Base-by-base conservation (phyloP, 2,329 filamentous ascomycete species). In the Alternaria brassicicola region DNA sequence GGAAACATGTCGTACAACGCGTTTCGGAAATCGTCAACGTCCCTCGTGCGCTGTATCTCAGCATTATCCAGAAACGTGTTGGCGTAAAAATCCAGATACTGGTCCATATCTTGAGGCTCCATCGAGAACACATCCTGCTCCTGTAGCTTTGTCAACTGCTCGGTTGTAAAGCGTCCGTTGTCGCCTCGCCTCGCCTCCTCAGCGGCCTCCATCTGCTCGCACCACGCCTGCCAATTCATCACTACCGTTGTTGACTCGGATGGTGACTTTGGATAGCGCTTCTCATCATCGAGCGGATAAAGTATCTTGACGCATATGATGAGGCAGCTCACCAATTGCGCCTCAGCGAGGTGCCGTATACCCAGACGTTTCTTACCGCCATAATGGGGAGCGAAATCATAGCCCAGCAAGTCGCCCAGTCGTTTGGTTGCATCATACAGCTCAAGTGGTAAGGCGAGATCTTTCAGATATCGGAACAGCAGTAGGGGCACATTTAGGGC, bases 31-130 rank as follows among this genome's bases (percentile, higher is more conserved):
- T 81, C 78, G 31, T 75, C 75, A 23, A 76, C 73, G 21, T 70
- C 66, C 13, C 70, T 73, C 10, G 71, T 67, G 21, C 68, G 68
- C 30, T 76, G 72, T 12, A 74, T 67, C 15, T 76, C 67, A 50
- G 77, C 74, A 55, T 84, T 80, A 61, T 82, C 80, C 43, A 86
- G 76, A 81, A 87, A 91, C 42, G 83, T 89, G 56, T 83, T 82
- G 70, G 65, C 87, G 72, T 90, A 93, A 88, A 90, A 95, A 75
- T 92, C 86, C 76, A 96, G 82, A 69, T 93, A 94, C 58, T 89
- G 85, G 68, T 93, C 90, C 35, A 94, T 78, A 62, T 89, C 83
- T 21, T 82, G 78, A 5, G 82, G 78, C 3, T 79, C 81, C 85
- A 93, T 88, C 1, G 79, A 74, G 38, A 88, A 82, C 8, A 91